Evolutionary conservation across 768 basidiomycete genomes (phyloP), one percentile per base, ranked within the genome.

Genomic region (Lentinula aciculospora): DNA sequence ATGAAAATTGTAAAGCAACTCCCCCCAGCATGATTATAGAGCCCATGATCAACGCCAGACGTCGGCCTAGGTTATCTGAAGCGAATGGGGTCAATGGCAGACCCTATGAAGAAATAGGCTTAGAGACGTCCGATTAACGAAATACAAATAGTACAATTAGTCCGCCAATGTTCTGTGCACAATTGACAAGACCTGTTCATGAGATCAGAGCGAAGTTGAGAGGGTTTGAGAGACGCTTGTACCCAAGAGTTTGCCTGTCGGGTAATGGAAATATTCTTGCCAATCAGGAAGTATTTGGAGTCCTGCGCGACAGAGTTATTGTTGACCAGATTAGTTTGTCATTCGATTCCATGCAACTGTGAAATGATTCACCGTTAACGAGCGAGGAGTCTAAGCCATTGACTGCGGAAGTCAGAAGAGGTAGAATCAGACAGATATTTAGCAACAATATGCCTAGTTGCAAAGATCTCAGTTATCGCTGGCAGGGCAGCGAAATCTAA

Each of bases 311-410:
- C 37, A 39, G n/a, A n/a, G 13, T 39, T 1, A n/a, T n/a, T n/a
- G n/a, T n/a, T n/a, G n/a, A n/a, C n/a, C 32, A 34, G 32, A 34
- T 34, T 7, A 34, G 32, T 34, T 34, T 13, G 13, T 13, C 13
- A 34, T 34, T 34, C 32, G 32, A 7, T 13, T 34, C 32, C 42
- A 9, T 21, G 4, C 23, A 21, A 19, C 10, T 6, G 17, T 3
- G 37, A 17, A 49, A 60, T 19, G 19, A 47, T 63, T 32, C 57
- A 78, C 73, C 74, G 63, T 86, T 87, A 15, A 86, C 74, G 45
- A 86, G 69, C n/a, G 85, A 86, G 3, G 83, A 82, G 65, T 88
- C 84, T 50, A 85, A 77, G 25, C 88, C 87, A 68, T 87, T 88
- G 49, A 81, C 79, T 13, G 79, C 72, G 17, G 85, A 80, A 15